Evolutionary conservation across 139 green algal genomes (phyloP).

Genomic region (Coelastrella sp.): DNA sequence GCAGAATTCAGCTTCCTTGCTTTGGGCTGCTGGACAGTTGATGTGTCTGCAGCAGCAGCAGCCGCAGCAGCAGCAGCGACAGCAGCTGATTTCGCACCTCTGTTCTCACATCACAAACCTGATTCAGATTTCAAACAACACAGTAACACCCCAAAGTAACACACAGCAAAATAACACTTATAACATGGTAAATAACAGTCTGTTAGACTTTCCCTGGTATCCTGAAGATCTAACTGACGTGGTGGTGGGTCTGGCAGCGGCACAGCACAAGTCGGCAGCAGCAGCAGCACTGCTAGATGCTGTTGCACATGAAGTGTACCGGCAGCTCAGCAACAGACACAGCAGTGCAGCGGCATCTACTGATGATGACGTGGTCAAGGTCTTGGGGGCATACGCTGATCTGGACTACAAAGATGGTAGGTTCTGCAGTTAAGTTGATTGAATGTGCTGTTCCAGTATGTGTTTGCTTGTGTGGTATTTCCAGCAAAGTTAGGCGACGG

Average conservation of each 20-base stretch:
- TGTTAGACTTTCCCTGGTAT: constrained; percentile 24
- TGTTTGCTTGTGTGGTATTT: no score
- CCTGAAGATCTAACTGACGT: constrained; percentile 43
- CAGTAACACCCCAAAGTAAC: neutral
- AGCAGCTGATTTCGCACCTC: neutral
- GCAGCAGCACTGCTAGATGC: no score
- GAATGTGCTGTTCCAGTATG: no score
- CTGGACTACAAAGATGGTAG: constrained; percentile 34
- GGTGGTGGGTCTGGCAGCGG: constrained; percentile 23
- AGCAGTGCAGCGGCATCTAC: neutral
- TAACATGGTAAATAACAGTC: neutral
- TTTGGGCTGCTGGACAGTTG: constrained; percentile 41
- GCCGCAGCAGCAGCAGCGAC: constrained; percentile 4
- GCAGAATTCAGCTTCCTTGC: constrained; percentile 18
- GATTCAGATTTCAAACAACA: constrained; percentile 31
- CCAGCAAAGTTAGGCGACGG: no score
- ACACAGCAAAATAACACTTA: neutral
- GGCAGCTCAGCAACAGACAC: no score
- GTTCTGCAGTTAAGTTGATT: no score
- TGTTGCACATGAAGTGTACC: no score
- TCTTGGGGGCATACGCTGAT: constrained; percentile 24
- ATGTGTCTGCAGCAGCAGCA: neutral
- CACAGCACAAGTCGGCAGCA: no score
- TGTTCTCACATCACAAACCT: no score
- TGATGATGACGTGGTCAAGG: neutral